Base-by-base conservation (phyloP, 164 flowering plant genomes). In the Chloranthus sessilifolius region DNA sequence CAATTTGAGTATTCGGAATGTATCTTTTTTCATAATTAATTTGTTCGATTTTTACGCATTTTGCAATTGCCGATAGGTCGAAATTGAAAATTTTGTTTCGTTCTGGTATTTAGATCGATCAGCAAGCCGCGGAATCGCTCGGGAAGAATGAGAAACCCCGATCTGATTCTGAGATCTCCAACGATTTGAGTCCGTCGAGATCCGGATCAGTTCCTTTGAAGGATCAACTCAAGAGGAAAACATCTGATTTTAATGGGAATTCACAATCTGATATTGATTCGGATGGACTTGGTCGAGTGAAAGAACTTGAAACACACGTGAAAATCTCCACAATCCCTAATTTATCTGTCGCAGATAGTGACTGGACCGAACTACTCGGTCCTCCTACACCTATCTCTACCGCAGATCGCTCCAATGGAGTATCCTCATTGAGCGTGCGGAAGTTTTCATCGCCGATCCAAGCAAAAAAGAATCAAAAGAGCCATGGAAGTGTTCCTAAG, bases 91-190 rank as follows among this genome's bases (percentile, higher is more conserved):
- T n/a, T n/a, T n/a, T n/a, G n/a, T n/a, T n/a, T n/a, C n/a, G n/a
- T n/a, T n/a, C n/a, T n/a, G n/a, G n/a, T n/a, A n/a, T n/a, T 42
- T 74, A 92, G 98, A 85, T 92, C 54, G 96, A 92, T 56, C 95
- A 88, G 67, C 88, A 82, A 83, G 98, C 98, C 27, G 96, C 95
- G 19, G 95, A 85, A 41, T 83, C 96, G 43, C 80, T 92, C 4
- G 39, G 72, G 6, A 85, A 85, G 73, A 60, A 65, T 27, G 94
- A 92, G 45, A 71, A 33, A 56, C 63, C 61, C 34, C 64, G 34
- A 47, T 58, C 72, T 0, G 81, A 70, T 41, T 20, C 47, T 8
- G 36, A 50, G 17, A 77, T 60, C 2, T 33, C 53, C 2, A 47
- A 54, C 35, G 7, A 54, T 6, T 68, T 50, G 9, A 37, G 34